A percentile compares a stretch with the other conserved stretches of the same genome.
Evolutionary conservation across 1,284 basidiomycete genomes (phyloP).

Genomic region (Hypsizygus ulmarius): DNA sequence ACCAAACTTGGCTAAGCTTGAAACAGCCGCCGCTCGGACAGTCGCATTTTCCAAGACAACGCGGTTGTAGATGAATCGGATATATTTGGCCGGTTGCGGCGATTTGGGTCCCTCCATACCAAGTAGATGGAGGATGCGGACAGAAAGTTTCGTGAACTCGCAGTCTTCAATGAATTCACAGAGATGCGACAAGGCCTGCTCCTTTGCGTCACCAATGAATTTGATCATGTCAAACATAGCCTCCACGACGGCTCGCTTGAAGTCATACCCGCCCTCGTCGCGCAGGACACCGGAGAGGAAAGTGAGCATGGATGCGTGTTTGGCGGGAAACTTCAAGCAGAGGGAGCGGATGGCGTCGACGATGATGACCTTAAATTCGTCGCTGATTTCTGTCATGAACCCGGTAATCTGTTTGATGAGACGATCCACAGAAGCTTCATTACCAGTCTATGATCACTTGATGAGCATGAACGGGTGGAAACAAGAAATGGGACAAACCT

Average conservation of each 20-base stretch:
- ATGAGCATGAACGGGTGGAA: constrained; percentile 9
- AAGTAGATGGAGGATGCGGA: constrained; percentile 92
- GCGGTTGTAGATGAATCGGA: constrained; percentile 99
- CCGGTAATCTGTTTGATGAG: constrained; percentile 99
- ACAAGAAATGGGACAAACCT: constrained; percentile 47
- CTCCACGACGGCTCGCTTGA: constrained; percentile 98
- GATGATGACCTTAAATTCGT: constrained; percentile 99
- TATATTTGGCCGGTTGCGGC: constrained; percentile 95
- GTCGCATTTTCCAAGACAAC: constrained; percentile 99
- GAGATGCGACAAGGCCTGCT: constrained; percentile 95
- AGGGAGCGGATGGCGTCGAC: constrained; percentile 98
- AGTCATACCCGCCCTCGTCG: constrained; percentile 98
- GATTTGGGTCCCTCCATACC: constrained; percentile 96
- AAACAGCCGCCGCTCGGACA: constrained; percentile 94
- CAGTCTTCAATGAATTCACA: constrained; percentile 99
- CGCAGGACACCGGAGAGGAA: constrained; percentile 93
- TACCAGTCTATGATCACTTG: constrained; percentile 72
- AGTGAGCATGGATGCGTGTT: constrained; percentile 92
- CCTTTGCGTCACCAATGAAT: constrained; percentile 93
- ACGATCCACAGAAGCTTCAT: constrained; percentile 97
- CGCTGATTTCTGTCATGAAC: constrained; percentile 99
- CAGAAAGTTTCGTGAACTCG: constrained; percentile 99
- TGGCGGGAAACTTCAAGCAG: constrained; percentile 97
- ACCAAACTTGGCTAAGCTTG: constrained; percentile 95
- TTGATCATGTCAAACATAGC: constrained; percentile 99